Evolutionary conservation across 768 basidiomycete species (phyloP).

Genomic region (Tylopilus sp.): DNA sequence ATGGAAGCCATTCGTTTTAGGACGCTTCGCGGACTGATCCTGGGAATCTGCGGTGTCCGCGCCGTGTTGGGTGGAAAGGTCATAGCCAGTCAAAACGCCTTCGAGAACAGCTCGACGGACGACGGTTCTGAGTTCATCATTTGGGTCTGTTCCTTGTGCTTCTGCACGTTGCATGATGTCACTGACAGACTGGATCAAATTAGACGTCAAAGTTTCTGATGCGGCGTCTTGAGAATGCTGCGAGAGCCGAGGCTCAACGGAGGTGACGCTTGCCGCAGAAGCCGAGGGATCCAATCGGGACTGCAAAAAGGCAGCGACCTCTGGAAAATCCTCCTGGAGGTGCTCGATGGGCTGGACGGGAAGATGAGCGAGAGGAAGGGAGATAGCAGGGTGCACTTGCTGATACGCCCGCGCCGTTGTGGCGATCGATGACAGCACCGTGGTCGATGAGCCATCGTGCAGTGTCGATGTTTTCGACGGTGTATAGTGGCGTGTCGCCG

Average conservation of each 20-base stretch:
- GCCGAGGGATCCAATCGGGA: slow-evolving; percentile 27
- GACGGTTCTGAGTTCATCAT: slow-evolving; percentile 57
- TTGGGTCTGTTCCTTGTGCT: slow-evolving; percentile 58
- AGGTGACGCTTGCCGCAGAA: background rate
- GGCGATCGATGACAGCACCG: slow-evolving; percentile 61
- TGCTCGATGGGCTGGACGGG: slow-evolving; percentile 55
- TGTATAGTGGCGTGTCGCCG: slow-evolving; percentile 90
- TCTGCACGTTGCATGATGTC: slow-evolving; percentile 63
- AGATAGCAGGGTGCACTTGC: slow-evolving; percentile 42
- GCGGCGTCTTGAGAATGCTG: slow-evolving; percentile 65
- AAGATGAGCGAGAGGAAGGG: slow-evolving; percentile 12
- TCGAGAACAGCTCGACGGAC: slow-evolving; percentile 64
- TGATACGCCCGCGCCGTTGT: slow-evolving; percentile 71
- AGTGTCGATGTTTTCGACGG: slow-evolving; percentile 77
- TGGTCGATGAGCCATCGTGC: slow-evolving; percentile 76
- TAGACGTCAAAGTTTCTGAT: slow-evolving; percentile 67
- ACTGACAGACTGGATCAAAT: slow-evolving; percentile 61
- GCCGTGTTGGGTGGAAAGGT: slow-evolving; percentile 36
- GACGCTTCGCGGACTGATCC: slow-evolving; percentile 20
- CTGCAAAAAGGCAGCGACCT: slow-evolving; percentile 61
- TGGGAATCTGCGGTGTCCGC: slow-evolving; percentile 4
- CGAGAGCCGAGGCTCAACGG: slow-evolving; percentile 40
- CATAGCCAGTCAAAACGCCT: slow-evolving; percentile 60
- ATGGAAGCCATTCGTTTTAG: slow-evolving; percentile 22
- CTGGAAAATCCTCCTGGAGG: slow-evolving; percentile 67